Base-by-base conservation (phyloP, 2,329 filamentous ascomycete genomes). In the Xylariaceae sp. region DNA sequence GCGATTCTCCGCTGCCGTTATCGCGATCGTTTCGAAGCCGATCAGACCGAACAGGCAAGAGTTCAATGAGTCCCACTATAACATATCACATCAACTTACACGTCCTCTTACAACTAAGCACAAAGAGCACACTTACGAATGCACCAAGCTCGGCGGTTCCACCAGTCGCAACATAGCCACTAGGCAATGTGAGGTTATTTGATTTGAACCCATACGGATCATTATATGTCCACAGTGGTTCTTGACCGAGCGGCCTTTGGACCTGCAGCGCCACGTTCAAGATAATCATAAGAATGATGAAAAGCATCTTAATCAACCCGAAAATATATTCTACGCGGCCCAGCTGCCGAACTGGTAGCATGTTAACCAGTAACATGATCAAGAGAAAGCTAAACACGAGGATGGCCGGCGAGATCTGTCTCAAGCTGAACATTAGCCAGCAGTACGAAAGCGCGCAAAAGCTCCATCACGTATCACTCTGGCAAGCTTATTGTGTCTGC, bases 11-110 rank as follows among this genome's bases (percentile, higher is more conserved):
- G 75, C 70, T 15, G 88, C 88, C 0, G 72, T 95, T 67, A 94
- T 90, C 1, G 92, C 96, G 71, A 83, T 96, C 72, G 88, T 93
- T 6, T 96, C 90, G 85, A 82, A 86, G 1, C 92, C 96, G 63
- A 88, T 96, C 45, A 77, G 70, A 1, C 72, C 73, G 60, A 77
- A 77, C n/a, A 77, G 67, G 7, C 71, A 69, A 3, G 72, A 71
- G 10, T 67, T 70, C 35, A 75, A 69, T 5, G 71, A 69, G 1
- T 73, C 73, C 73, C 74, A 77, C 23, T 45, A 33, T 18, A 18
- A 9, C 5, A 40, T 23, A 30, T n/a, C 16, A 35, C 16, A 42
- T 39, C 16, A 37, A 33, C 10, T 24, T n/a, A n/a, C 35, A 40
- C 7, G 2, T 18, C 27, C 16, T 18, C 23, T 23, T 13, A 23